Evolutionary conservation across 2,329 filamentous ascomycete species (phyloP), one percentile per base, ranked within the genome.

Genomic region (Dactylonectria estremocensis): DNA sequence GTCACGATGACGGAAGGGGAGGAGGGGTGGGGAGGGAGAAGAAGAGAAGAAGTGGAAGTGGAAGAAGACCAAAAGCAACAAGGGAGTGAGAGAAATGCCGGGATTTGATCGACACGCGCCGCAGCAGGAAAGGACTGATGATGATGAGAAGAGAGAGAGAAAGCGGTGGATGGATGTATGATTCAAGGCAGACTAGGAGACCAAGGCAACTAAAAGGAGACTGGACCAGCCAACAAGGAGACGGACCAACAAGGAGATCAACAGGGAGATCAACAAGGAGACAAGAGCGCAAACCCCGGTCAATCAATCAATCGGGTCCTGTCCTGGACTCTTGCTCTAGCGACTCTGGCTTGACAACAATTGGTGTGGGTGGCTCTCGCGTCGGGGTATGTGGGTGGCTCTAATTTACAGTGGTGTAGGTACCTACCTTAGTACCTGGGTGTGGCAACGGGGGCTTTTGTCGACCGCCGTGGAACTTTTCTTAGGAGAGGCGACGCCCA

Each of bases 381-480:
- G 35, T 37, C 33, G 50, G 24, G 24, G 24, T 28, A 28, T 28
- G 24, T 28, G 24, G 24, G 24, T 28, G 24, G 24, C 24, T 28
- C 24, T 28, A 28, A 28, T 28, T 28, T 28, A 28, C 24, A 28
- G 24, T 28, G 24, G 24, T 28, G 24, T 28, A 28, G 24, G 24
- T 28, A 28, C 24, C 24, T 28, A n/a, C n/a, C n/a, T n/a, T n/a
- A n/a, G n/a, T n/a, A n/a, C n/a, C n/a, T n/a, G n/a, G n/a, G n/a
- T n/a, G n/a, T n/a, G n/a, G n/a, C n/a, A n/a, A n/a, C n/a, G n/a
- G 46, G 45, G 59, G 40, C 37, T 33, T 37, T 20, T 33, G 22
- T 33, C 28, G 61, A 64, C 46, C 54, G 61, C 54, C 54, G 48
- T 63, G 60, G 37, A 53, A 64, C 53, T 64, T 45, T 24, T 28